Base-by-base conservation (phyloP, 192 early-diverging fungal species). In the Geranomyces michiganensis region DNA sequence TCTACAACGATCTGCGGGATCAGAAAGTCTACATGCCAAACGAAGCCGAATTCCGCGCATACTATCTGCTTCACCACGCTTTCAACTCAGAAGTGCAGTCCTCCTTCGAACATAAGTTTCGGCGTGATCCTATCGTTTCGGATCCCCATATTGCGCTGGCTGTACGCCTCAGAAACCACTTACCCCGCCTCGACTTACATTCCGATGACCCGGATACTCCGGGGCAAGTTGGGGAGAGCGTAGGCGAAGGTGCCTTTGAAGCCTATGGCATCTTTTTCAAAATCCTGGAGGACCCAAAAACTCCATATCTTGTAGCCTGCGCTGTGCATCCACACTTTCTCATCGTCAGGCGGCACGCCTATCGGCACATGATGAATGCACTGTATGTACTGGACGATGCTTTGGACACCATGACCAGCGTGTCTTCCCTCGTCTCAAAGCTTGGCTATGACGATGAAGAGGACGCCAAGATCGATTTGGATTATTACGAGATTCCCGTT, bases 31-130 rank as follows among this genome's bases (percentile, higher is more conserved):
- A 60, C 0, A 88, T 84, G 27, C 81, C 87, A 0, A 96, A 96
- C 49, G 94, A 97, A 78, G 84, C 93, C 0, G 94, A 97, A 76
- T 96, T 97, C 70, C 85, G 90, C 43, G 95, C 93, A 0, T 97
- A 97, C 81, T 90, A 92, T 66, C 83, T 97, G 14, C 81, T 93
- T 12, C 81, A 86, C 19, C 90, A 94, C 45, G 65, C 91, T 49
- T 88, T 82, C 64, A 88, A 92, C 71, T 78, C 82, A 33, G 93
- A 95, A 58, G 83, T 92, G 59, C 81, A 87, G 22, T 85, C 89
- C 1, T 80, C 86, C 36, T 84, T 88, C 4, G 79, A 79, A 43
- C 86, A 88, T 24, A 70, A 83, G 4, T 80, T 95, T 13, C 88
- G 84, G 0, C 36, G 56, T 0, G 74, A 82, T 24, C 77, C 92